These are phyloP conservation scores for Xylariaceae sp. DNA, from an alignment of 2,329 filamentous ascomycete species.

Conservation along the genomic window DNA sequence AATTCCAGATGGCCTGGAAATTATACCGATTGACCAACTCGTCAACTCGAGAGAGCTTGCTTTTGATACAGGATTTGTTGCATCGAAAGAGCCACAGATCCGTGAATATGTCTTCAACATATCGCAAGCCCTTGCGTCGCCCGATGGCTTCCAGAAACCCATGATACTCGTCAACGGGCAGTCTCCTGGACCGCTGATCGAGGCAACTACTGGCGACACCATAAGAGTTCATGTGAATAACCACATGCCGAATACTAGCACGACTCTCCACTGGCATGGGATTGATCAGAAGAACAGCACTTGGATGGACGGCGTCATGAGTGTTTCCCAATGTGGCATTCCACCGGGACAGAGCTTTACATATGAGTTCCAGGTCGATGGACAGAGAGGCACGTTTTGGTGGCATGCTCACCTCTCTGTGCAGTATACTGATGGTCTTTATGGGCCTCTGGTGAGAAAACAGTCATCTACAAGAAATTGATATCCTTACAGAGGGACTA, in stretches of 20 bases:
- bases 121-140: slow-evolving; percentile 30
- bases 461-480: background rate
- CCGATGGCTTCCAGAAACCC: slow-evolving; percentile 37
- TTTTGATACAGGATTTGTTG: slow-evolving; percentile 27
- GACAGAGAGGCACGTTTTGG: slow-evolving; percentile 39
- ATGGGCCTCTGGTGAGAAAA: slow-evolving; percentile 53
- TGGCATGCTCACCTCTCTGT: slow-evolving; percentile 63
- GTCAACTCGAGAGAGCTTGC: slow-evolving; percentile 30
- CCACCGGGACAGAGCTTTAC: slow-evolving; percentile 53
- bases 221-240: slow-evolving; percentile 42
- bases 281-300: slow-evolving; percentile 62
- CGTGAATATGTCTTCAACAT: slow-evolving; percentile 36
- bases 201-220: slow-evolving; percentile 43
- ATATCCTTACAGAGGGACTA: background rate
- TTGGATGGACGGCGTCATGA: slow-evolving; percentile 64
- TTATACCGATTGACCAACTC: slow-evolving; percentile 23
- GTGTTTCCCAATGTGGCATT: slow-evolving; percentile 60
- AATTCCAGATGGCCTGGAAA: slow-evolving; percentile 21
- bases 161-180: slow-evolving; percentile 41
- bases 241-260: slow-evolving; percentile 36
- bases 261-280: slow-evolving; percentile 68
- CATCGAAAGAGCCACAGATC: slow-evolving; percentile 9
- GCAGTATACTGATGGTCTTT: slow-evolving; percentile 64
- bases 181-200: slow-evolving; percentile 43
- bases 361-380: slow-evolving; percentile 56